Percentiles rank a stretch among this genome's conserved stretches.
phyloP scores from a whole-genome alignment of 331 rosid genomes.

The Saraca asoca region DNA sequence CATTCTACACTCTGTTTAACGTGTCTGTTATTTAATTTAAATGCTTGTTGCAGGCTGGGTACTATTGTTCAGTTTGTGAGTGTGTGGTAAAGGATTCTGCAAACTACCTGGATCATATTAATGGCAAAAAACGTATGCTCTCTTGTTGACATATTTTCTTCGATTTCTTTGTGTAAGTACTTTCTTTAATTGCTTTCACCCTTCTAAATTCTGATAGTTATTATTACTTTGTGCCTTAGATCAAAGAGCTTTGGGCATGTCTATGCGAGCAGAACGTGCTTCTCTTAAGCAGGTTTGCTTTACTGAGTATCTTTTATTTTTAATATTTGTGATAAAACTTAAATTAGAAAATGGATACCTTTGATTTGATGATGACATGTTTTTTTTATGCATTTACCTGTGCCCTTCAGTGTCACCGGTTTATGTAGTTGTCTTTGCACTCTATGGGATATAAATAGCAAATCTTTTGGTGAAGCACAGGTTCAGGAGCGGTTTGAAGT shows the following conservation, averaged over 20 bases:
- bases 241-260: constrained; percentile 99
- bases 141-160: constrained; percentile 25
- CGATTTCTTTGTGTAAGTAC: not conserved
- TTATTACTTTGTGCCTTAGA: constrained; percentile 47
- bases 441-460: constrained; percentile 9
- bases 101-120: constrained; percentile 95
- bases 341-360: constrained; percentile 10
- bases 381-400: too few relatives aligned
- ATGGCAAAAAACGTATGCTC: constrained; percentile 96
- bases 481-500: constrained; percentile 87
- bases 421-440: constrained; percentile 9
- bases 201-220: constrained; percentile 22
- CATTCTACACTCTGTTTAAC: constrained; percentile 8
- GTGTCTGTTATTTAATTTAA: constrained; percentile 20
- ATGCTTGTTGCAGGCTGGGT: constrained; percentile 77
- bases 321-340: not conserved
- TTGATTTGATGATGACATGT: not conserved
- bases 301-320: constrained; percentile 20
- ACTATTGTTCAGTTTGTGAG: constrained; percentile 90
- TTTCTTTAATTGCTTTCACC: constrained; percentile 19
- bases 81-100: constrained; percentile 99
- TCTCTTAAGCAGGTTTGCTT: constrained; percentile 74
- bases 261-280: constrained; percentile 96
- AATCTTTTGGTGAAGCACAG: constrained; percentile 50
- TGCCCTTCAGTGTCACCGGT: too few relatives aligned